Conservation (phyloP, 371 early-diverging fungal species). For the Rhizopus stolonifer region DNA sequence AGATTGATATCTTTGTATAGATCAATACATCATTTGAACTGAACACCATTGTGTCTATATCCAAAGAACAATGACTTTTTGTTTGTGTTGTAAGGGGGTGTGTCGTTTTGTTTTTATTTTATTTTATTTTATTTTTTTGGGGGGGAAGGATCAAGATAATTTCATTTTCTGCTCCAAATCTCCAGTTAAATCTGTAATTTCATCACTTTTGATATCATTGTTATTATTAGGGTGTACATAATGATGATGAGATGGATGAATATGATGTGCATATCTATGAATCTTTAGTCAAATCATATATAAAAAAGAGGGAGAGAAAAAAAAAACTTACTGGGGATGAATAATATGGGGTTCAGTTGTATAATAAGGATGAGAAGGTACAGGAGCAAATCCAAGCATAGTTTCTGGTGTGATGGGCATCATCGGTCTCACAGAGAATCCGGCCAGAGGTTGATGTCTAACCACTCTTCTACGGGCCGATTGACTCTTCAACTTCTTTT, state of each 20-base stretch:
- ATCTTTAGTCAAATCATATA: background rate
- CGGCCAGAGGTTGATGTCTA: slow-evolving; percentile 34
- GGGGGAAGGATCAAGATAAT: too few relatives aligned
- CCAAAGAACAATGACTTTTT: too few relatives aligned
- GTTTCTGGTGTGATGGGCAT: slow-evolving; percentile 54
- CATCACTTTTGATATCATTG: slow-evolving; percentile 4
- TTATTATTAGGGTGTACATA: background rate
- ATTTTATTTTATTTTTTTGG: too few relatives aligned
- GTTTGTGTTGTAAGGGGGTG: too few relatives aligned
- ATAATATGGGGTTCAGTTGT: slow-evolving; percentile 11
- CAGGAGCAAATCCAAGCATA: slow-evolving; percentile 42
- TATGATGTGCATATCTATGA: background rate
- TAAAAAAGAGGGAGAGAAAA: background rate
- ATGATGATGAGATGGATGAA: slow-evolving; percentile 1
- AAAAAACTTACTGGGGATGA: slow-evolving; percentile 18
- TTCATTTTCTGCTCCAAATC: slow-evolving; percentile 4
- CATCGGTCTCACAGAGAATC: slow-evolving; percentile 32
- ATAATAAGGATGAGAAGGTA: slow-evolving; percentile 13
- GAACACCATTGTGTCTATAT: too few relatives aligned
- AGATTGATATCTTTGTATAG: too few relatives aligned
- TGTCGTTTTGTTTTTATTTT: too few relatives aligned
- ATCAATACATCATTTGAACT: too few relatives aligned
- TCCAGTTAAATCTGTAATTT: slow-evolving; percentile 2
- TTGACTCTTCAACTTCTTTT: slow-evolving; percentile 74
- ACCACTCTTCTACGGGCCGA: slow-evolving; percentile 41